These are phyloP conservation scores for Sicyos edulis DNA, from an alignment of 306 rosid genomes.

Conservation along the genomic window DNA sequence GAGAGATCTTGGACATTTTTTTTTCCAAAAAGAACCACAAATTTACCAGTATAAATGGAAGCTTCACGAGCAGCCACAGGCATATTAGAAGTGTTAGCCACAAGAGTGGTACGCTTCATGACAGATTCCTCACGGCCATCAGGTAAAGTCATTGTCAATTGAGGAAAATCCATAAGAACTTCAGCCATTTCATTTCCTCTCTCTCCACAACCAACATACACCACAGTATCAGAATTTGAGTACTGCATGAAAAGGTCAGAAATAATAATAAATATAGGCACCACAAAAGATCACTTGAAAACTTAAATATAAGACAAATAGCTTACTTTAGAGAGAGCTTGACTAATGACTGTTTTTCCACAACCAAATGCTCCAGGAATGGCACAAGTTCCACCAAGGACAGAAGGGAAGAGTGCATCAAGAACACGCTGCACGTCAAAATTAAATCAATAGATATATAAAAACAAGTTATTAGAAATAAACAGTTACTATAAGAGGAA, in stretches of 20 bases:
- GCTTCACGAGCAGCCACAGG: slow-evolving; percentile 99
- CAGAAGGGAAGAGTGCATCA: slow-evolving; percentile 99
- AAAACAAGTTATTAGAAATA: slow-evolving; percentile 26
- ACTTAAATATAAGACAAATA: slow-evolving; percentile 11
- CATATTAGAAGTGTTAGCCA: slow-evolving; percentile 99
- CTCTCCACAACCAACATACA: slow-evolving; percentile 98
- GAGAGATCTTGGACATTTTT: not conserved
- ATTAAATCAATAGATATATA: slow-evolving; percentile 21
- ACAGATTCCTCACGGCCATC: slow-evolving; percentile 99
- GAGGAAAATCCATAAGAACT: slow-evolving; percentile 99
- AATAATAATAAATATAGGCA: slow-evolving; percentile 7
- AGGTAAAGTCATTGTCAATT: slow-evolving; percentile 99
- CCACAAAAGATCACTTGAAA: not conserved
- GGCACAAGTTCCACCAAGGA: slow-evolving; percentile 99
- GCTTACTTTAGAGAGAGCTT: slow-evolving; percentile 94
- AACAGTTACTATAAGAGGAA: slow-evolving; percentile 14
- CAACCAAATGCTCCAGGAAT: slow-evolving; percentile 99
- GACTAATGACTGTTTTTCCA: slow-evolving; percentile 99
- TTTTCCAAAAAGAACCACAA: not conserved
- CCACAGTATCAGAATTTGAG: slow-evolving; percentile 90
- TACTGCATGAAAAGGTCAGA: slow-evolving; percentile 46
- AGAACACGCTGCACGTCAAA: slow-evolving; percentile 78
- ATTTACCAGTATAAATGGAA: slow-evolving; percentile 93
- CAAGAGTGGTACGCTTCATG: slow-evolving; percentile 98
- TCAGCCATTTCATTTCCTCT: slow-evolving; percentile 99